phyloP scores from a whole-genome alignment of 306 rosid genomes.

The Calophaca sinica region DNA sequence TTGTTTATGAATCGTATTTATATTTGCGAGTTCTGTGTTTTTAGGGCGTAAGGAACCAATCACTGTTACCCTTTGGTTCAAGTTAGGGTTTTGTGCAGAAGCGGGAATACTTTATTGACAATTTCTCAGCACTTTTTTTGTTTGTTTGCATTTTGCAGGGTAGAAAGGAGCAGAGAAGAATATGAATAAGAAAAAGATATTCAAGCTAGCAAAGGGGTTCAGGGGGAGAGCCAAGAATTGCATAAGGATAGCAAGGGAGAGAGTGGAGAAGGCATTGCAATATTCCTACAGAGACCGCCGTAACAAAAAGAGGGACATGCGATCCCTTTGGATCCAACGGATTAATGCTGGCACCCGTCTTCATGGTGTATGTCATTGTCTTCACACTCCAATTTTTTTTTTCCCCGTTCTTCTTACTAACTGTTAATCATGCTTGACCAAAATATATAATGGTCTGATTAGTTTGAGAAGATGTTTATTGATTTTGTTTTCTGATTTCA shows the following conservation, averaged over 20 bases:
- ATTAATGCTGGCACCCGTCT: conserved; percentile 94
- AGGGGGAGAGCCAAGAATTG: conserved; percentile 98
- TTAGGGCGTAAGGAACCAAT: neutral
- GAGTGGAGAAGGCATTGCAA: conserved; percentile 98
- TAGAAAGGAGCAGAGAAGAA: conserved; percentile 35
- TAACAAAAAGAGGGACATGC: conserved; percentile 95
- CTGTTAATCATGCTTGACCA: neutral
- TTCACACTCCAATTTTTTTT: conserved; percentile 16
- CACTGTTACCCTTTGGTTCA: conserved; percentile 22
- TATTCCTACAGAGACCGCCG: conserved; percentile 98
- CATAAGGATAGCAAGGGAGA: conserved; percentile 93
- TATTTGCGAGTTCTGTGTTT: neutral
- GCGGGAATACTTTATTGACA: neutral
- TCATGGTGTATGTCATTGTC: conserved; percentile 74
- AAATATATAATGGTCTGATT: neutral
- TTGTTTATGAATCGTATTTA: neutral
- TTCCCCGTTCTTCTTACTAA: too few relatives aligned
- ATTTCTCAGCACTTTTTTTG: too few relatives aligned
- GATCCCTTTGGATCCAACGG: conserved; percentile 93
- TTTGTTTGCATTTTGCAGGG: conserved; percentile 11
- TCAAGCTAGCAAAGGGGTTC: conserved; percentile 95
- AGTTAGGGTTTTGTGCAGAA: conserved; percentile 10
- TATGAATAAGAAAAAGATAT: conserved; percentile 85
- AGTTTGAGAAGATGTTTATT: neutral
- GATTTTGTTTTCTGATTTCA: neutral